A percentile compares a stretch with the other conserved stretches of the same genome.
Evolutionary conservation across 2,329 filamentous ascomycete genomes (phyloP).

Genomic region (Botrytis galanthina): DNA sequence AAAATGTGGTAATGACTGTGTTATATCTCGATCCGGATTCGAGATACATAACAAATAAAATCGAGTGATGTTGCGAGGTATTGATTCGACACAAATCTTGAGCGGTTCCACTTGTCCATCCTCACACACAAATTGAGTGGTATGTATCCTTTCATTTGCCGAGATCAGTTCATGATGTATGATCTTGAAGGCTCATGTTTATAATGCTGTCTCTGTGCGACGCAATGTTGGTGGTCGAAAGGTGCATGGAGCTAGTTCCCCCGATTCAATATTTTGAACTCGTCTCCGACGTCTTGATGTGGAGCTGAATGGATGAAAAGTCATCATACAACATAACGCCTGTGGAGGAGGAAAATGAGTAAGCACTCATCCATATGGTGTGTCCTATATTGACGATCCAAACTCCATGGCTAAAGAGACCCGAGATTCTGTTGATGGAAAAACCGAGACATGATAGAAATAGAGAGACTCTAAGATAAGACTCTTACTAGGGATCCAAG

Average conservation of each 20-base stretch:
- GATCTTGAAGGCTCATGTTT: background rate
- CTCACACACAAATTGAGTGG: slow-evolving; percentile 28
- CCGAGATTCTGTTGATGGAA: slow-evolving; percentile 14
- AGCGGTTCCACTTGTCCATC: slow-evolving; percentile 26
- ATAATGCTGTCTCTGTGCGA: background rate
- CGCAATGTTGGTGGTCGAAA: background rate
- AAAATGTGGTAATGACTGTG: slow-evolving; percentile 32
- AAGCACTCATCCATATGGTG: slow-evolving; percentile 32
- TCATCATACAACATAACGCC: slow-evolving; percentile 30
- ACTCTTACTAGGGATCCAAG: slow-evolving; percentile 34
- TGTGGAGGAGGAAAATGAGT: slow-evolving; percentile 30
- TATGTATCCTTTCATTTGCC: slow-evolving; percentile 27
- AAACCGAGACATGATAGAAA: slow-evolving; percentile 22
- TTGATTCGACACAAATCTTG: slow-evolving; percentile 29
- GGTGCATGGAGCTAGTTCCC: background rate
- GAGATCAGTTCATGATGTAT: slow-evolving; percentile 7
- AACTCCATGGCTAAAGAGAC: slow-evolving; percentile 3
- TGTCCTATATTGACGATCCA: background rate
- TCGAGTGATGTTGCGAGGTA: slow-evolving; percentile 23
- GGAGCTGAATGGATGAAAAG: slow-evolving; percentile 24
- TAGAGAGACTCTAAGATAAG: slow-evolving; percentile 21
- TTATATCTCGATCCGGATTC: slow-evolving; percentile 18
- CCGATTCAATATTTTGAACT: background rate
- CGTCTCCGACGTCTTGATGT: background rate
- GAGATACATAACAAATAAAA: slow-evolving; percentile 4